These are phyloP conservation scores for Oropetium thomaeum DNA, from an alignment of 176 grass and related monocot genomes.

Conservation along the genomic window DNA sequence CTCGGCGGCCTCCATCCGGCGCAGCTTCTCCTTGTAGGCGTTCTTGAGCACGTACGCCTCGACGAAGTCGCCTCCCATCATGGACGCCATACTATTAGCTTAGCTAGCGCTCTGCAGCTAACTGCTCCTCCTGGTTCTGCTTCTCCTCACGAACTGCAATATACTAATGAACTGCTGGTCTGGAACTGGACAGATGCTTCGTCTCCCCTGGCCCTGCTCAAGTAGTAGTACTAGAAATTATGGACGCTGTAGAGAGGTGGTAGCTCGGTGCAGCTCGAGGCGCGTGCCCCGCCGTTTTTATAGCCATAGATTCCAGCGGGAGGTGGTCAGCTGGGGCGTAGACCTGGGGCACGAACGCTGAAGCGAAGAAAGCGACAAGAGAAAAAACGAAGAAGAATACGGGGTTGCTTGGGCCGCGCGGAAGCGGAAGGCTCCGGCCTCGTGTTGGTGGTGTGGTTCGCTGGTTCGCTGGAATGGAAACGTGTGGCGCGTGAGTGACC, in stretches of 20 bases:
- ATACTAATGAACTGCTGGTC: too few relatives aligned
- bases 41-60: conserved; percentile 64
- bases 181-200: not conserved
- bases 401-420: conserved; percentile 16
- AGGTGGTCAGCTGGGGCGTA: not conserved
- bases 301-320: not conserved
- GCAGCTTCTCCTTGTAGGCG: conserved; percentile 47
- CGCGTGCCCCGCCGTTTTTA: not conserved
- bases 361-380: not conserved
- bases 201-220: not conserved
- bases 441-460: too few relatives aligned
- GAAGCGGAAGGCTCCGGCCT: not conserved
- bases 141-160: not conserved
- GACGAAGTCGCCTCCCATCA: conserved; percentile 54
- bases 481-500: not conserved
- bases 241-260: not conserved
- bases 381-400: not conserved
- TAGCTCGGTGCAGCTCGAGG: not conserved
- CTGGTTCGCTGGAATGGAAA: not conserved
- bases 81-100: conserved; percentile 65
- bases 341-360: conserved; percentile 27
- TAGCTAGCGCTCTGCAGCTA: not conserved
- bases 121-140: too few relatives aligned
- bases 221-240: not conserved
- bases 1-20: conserved; percentile 28